A percentile compares a stretch with the other conserved stretches of the same genome.
Evolutionary conservation across 352 stramenopile species (phyloP).

Genomic region (Thraustochytrium sp.): DNA sequence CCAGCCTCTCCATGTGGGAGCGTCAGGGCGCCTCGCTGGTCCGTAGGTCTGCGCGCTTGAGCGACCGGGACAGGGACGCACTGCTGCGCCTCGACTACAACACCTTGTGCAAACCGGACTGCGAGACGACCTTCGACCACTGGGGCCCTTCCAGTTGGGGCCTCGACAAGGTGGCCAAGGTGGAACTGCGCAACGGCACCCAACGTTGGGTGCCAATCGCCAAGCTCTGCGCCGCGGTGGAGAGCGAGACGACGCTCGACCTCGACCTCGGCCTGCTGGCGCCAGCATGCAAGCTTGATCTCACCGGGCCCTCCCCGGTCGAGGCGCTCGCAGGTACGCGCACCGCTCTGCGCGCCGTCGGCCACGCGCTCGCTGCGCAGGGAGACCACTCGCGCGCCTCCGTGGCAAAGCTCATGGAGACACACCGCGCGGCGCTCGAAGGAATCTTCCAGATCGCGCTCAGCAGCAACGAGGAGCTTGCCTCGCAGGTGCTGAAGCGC

Average conservation of each 20-base stretch:
- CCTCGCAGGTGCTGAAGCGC: background rate
- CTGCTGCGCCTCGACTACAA: conserved; percentile 3
- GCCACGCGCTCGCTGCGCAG: background rate
- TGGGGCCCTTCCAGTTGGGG: background rate
- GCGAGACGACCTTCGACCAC: background rate
- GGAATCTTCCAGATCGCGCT: background rate
- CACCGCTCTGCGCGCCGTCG: background rate
- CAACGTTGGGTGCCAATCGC: background rate
- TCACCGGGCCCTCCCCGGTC: background rate
- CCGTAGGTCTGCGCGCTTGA: background rate
- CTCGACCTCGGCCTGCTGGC: background rate
- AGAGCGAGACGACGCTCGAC: background rate
- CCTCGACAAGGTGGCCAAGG: background rate
- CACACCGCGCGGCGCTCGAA: no score
- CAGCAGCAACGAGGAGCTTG: background rate
- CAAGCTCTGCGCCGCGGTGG: background rate
- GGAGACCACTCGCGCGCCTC: background rate
- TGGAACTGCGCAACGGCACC: background rate
- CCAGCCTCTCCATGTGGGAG: background rate
- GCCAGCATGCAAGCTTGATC: background rate
- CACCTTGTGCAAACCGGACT: background rate
- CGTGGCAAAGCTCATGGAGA: no score
- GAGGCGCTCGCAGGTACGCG: background rate
- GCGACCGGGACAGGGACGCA: background rate
- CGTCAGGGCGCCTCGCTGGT: background rate